phyloP scores from a whole-genome alignment of 495 filamentous ascomycete genomes.

The Evernia prunastri region DNA sequence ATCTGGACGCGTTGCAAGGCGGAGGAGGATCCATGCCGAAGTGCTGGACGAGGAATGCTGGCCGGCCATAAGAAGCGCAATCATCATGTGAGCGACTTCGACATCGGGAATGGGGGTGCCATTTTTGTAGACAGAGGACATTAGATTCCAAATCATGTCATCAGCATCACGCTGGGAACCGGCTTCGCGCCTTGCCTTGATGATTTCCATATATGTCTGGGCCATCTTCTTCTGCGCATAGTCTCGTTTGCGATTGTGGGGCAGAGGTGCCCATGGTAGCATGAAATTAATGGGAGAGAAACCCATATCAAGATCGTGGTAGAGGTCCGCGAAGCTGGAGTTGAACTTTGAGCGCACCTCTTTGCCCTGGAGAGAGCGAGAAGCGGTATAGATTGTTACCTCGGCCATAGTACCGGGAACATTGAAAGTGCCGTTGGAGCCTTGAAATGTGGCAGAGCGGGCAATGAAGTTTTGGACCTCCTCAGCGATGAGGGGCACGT shows the following conservation, averaged over 20 bases:
- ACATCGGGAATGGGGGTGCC: slow-evolving; percentile 64
- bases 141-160: slow-evolving; percentile 81
- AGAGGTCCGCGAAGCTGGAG: slow-evolving; percentile 64
- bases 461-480: slow-evolving; percentile 68
- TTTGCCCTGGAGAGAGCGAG: slow-evolving; percentile 70
- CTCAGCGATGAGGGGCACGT: slow-evolving; percentile 70
- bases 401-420: slow-evolving; percentile 68
- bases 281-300: slow-evolving; percentile 81
- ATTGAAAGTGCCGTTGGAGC: slow-evolving; percentile 55
- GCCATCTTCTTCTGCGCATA: slow-evolving; percentile 67
- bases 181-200: slow-evolving; percentile 54
- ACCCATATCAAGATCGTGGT: slow-evolving; percentile 79
- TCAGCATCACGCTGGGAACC: slow-evolving; percentile 43
- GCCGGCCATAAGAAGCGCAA: slow-evolving; percentile 81
- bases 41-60: slow-evolving; percentile 83
- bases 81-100: slow-evolving; percentile 88
- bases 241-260: slow-evolving; percentile 74
- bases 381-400: slow-evolving; percentile 80
- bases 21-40: slow-evolving; percentile 73
- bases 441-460: slow-evolving; percentile 59
- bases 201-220: slow-evolving; percentile 70
- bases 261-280: slow-evolving; percentile 80
- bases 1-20: slow-evolving; percentile 64
- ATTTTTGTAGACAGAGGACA: slow-evolving; percentile 72
- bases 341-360: slow-evolving; percentile 72